Evolutionary conservation across 2,329 filamentous ascomycete species (phyloP), one percentile per base, ranked within the genome.

Genomic region (Colletotrichum kahawae): DNA sequence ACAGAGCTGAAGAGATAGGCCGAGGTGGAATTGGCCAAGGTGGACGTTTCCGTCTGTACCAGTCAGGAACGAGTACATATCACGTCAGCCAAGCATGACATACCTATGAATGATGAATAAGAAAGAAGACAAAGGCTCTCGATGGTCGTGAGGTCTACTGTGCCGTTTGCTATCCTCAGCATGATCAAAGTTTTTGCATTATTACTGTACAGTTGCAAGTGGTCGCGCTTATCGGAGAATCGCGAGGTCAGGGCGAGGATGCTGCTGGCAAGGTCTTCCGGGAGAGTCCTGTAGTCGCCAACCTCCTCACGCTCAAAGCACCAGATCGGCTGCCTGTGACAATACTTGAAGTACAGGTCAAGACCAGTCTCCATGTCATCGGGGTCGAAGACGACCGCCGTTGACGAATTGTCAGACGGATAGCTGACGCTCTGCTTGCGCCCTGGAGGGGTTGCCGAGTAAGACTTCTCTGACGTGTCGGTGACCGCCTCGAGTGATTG

Each of bases 121-220:
- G 87, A 85, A 2, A 90, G 82, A 6, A 90, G 79, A 79, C 88
- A 90, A 9, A 90, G 77, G 76, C 87, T 88, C 76, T 90, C 87
- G 4, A 90, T 86, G 0, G 88, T 90, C 18, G 84, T 81, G 3
- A 90, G 79, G 66, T 87, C 85, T 4, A 90, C 88, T 0, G 86
- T 85, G 4, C 88, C 88, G 72, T 88, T 88, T 1, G 88, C 87
- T 43, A 90, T 86, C 24, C 87, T 86, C 7, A 88, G 82, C 87
- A 89, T 89, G 77, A 82, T 84, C 77, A 83, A 79, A 70, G 79
- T 85, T 80, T 80, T 86, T 54, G 84, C 88, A 80, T 82, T 84
- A 64, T 84, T 84, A 56, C 82, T 81, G 54, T 85, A 84, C 7
- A 82, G 68, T 70, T 82, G 82, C 14, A 81, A 67, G 60, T 83